Conservation (phyloP, 2,329 filamentous ascomycete species). For the Neonectria magnoliae region DNA sequence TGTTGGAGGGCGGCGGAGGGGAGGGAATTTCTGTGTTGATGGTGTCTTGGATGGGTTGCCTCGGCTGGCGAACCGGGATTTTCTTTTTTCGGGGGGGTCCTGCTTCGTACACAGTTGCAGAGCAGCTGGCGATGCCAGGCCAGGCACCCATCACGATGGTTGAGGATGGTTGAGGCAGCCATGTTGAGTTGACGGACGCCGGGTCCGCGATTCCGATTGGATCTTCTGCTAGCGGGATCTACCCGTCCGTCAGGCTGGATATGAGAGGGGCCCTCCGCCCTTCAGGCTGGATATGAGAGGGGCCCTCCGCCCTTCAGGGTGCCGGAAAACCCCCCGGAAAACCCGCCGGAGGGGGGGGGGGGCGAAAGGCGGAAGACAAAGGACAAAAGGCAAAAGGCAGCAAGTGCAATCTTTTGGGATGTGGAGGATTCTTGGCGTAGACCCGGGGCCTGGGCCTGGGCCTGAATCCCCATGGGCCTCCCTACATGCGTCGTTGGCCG, state of each 20-base stretch:
- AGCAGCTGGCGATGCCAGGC: neutral
- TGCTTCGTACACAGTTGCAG: neutral
- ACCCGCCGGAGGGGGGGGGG: no score
- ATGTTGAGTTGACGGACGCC: conserved; percentile 11
- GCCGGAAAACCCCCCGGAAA: no score
- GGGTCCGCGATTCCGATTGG: conserved; percentile 22
- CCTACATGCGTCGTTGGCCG: neutral
- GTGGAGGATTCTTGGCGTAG: conserved; percentile 10
- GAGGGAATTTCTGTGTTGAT: conserved; percentile 11
- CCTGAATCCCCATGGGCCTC: neutral
- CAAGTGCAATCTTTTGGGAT: neutral
- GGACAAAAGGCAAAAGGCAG: neutral
- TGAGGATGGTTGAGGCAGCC: neutral
- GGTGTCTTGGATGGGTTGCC: neutral
- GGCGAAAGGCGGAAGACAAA: neutral
- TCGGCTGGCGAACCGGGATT: conserved; percentile 18
- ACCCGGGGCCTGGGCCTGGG: conserved; percentile 5
- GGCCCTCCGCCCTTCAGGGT: neutral
- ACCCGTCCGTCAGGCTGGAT: conserved; percentile 22
- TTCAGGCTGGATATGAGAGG: neutral
- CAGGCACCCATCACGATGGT: conserved; percentile 17
- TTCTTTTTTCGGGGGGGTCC: neutral
- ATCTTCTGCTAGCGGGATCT: conserved; percentile 22
- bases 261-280: no score
- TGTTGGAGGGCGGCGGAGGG: neutral